Evolutionary conservation across 768 basidiomycete species (phyloP), one percentile per base, ranked within the genome.

Genomic region (Boletus patriciae): DNA sequence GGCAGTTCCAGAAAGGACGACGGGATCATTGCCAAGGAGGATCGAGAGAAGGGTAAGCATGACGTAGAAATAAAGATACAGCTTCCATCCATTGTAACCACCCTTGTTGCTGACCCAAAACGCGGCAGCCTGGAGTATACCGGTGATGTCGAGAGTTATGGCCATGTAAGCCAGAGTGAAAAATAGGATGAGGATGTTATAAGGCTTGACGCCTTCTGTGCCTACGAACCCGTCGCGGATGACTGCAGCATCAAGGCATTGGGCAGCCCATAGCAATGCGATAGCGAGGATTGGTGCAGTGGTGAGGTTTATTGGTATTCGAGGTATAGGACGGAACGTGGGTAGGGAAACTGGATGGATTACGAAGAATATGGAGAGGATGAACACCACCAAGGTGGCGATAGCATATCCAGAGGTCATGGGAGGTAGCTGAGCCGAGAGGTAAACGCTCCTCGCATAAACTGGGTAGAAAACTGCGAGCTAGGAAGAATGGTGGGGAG

Each of bases 121-220:
- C 0, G 95, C 94, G 2, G 94, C 85, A 16, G 89, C 88, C 46
- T 89, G 84, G 4, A 98, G 79, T 16, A 94, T 77, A 6, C 96
- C 96, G 0, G 94, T 94, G 9, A 87, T 82, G 66, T 98, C 95
- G 36, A 97, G 79, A 0, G 94, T 92, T 37, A 97, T 88, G 7
- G 94, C 86, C 78, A 97, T 87, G 74, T 97, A 97, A 0, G 94
- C 93, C 49, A 97, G 78, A 4, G 89, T 92, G 64, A 93, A 85
- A 74, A 98, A 98, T 1, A 98, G 76, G 25, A 92, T 90, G 70
- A 98, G 82, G 61, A 98, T 94, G 70, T 96, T 91, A 65, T 94
- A 90, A 0, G 95, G 95, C 62, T 88, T 83, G 25, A 97, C 81
- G 3, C 88, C 88, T 57, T 87, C 86, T 0, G 79, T 77, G 7